Evolutionary conservation across 495 filamentous ascomycete genomes (phyloP).

Genomic region (Podospora tetraspora): DNA sequence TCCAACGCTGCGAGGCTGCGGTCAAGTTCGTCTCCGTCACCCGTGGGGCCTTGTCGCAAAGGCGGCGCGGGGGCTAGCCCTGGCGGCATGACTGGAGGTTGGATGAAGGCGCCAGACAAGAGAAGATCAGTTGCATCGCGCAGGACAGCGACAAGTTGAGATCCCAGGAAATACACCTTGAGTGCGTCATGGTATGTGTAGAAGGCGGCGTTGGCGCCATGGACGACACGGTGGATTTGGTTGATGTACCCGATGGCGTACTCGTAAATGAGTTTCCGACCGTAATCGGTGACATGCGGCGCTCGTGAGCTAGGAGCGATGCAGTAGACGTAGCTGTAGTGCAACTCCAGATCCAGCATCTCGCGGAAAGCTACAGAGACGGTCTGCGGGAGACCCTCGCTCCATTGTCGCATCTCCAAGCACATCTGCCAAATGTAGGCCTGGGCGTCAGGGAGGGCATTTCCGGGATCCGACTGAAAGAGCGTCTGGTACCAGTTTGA

Average conservation of each 20-base stretch:
- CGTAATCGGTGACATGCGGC: slow-evolving; percentile 60
- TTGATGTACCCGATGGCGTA: slow-evolving; percentile 69
- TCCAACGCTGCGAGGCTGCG: slow-evolving; percentile 43
- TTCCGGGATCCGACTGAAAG: slow-evolving; percentile 60
- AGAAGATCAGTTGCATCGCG: slow-evolving; percentile 49
- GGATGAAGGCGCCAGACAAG: slow-evolving; percentile 31
- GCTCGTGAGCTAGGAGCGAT: slow-evolving; percentile 66
- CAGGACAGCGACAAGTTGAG: slow-evolving; percentile 63
- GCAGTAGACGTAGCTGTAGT: slow-evolving; percentile 80
- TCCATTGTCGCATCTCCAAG: slow-evolving; percentile 61
- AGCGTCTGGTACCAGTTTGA: slow-evolving; percentile 79
- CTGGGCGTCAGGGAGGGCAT: slow-evolving; percentile 54
- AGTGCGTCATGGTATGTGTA: slow-evolving; percentile 72
- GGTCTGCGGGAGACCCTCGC: slow-evolving; percentile 52
- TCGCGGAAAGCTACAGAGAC: slow-evolving; percentile 56
- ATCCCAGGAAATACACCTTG: slow-evolving; percentile 64
- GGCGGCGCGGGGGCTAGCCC: slow-evolving; percentile 26
- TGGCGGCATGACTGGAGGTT: slow-evolving; percentile 20
- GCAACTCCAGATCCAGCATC: slow-evolving; percentile 72
- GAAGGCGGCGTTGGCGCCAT: slow-evolving; percentile 47
- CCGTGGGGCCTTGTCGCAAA: not conserved
- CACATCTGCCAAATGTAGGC: slow-evolving; percentile 60
- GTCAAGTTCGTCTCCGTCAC: slow-evolving; percentile 36
- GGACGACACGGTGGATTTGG: slow-evolving; percentile 51
- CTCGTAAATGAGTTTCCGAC: slow-evolving; percentile 72